phyloP scores from a whole-genome alignment of 768 basidiomycete genomes.

The Cyclocybe aegerita region DNA sequence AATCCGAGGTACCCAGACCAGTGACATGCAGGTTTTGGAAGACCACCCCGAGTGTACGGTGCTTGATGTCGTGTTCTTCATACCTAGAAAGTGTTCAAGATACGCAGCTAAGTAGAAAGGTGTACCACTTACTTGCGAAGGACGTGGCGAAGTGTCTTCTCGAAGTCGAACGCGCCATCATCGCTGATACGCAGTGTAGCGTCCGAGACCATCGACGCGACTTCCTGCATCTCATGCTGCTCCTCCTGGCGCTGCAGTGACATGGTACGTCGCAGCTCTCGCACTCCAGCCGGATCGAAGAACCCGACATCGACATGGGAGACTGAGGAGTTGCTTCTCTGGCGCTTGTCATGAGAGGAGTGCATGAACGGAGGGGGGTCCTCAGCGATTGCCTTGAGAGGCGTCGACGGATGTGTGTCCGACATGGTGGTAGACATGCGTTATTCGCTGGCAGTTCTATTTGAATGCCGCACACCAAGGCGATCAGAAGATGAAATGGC shows the following conservation, averaged over 20 bases:
- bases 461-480: no score
- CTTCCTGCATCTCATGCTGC: background rate
- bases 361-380: slow-evolving; percentile 19
- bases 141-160: slow-evolving; percentile 28
- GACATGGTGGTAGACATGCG: no score
- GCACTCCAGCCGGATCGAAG: slow-evolving; percentile 58
- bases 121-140: slow-evolving; percentile 29
- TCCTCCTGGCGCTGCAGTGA: slow-evolving; percentile 24
- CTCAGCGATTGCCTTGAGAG: slow-evolving; percentile 14
- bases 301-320: slow-evolving; percentile 46
- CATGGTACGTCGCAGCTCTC: slow-evolving; percentile 38
- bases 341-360: slow-evolving; percentile 25
- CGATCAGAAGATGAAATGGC: no score
- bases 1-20: slow-evolving; percentile 54
- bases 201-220: slow-evolving; percentile 22
- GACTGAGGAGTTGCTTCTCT: slow-evolving; percentile 16
- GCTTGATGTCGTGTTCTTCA: slow-evolving; percentile 45
- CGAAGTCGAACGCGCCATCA: slow-evolving; percentile 35
- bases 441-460: no score
- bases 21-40: slow-evolving; percentile 60
- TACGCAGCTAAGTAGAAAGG: background rate
- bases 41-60: slow-evolving; percentile 57
- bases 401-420: slow-evolving; percentile 7
- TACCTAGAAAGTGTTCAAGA: slow-evolving; percentile 31
- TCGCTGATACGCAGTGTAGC: slow-evolving; percentile 27